These are phyloP conservation scores for Neoconidiobolus thromboides DNA, from an alignment of 371 early-diverging fungal genomes.

Conservation along the genomic window DNA sequence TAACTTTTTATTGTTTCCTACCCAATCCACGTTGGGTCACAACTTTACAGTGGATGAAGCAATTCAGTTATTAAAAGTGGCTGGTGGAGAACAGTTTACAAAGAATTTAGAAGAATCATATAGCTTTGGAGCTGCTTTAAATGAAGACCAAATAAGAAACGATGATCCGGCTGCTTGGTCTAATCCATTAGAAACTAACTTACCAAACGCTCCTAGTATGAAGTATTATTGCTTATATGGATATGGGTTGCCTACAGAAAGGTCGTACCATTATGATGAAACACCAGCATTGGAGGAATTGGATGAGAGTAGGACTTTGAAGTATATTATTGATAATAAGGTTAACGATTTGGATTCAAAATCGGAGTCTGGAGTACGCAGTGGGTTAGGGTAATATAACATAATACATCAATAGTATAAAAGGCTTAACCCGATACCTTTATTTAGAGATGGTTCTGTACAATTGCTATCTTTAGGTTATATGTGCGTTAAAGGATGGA, in stretches of 20 bases:
- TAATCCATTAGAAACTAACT: slow-evolving; percentile 63
- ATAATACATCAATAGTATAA: too few species aligned
- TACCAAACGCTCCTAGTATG: slow-evolving; percentile 66
- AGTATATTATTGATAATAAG: slow-evolving; percentile 13
- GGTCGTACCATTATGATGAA: slow-evolving; percentile 46
- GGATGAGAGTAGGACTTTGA: slow-evolving; percentile 10
- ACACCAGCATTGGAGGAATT: slow-evolving; percentile 11
- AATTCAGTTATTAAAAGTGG: slow-evolving; percentile 26
- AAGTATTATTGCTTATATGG: slow-evolving; percentile 74
- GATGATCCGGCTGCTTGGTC: slow-evolving; percentile 52
- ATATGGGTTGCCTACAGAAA: slow-evolving; percentile 54
- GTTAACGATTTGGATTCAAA: slow-evolving; percentile 5
- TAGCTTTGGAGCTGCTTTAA: slow-evolving; percentile 37
- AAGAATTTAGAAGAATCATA: slow-evolving; percentile 31
- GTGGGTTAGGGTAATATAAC: not conserved
- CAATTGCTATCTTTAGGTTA: slow-evolving; percentile 75
- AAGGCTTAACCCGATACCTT: not conserved
- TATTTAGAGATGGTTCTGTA: slow-evolving; percentile 76
- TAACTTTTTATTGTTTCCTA: not conserved
- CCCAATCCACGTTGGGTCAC: not conserved
- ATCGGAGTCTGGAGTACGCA: not conserved
- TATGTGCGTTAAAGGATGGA: slow-evolving; percentile 88
- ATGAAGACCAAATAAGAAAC: slow-evolving; percentile 11
- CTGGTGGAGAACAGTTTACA: slow-evolving; percentile 25
- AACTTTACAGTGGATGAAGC: slow-evolving; percentile 32